phyloP scores from a whole-genome alignment of 768 basidiomycete species.

The Suillus occidentalis region DNA sequence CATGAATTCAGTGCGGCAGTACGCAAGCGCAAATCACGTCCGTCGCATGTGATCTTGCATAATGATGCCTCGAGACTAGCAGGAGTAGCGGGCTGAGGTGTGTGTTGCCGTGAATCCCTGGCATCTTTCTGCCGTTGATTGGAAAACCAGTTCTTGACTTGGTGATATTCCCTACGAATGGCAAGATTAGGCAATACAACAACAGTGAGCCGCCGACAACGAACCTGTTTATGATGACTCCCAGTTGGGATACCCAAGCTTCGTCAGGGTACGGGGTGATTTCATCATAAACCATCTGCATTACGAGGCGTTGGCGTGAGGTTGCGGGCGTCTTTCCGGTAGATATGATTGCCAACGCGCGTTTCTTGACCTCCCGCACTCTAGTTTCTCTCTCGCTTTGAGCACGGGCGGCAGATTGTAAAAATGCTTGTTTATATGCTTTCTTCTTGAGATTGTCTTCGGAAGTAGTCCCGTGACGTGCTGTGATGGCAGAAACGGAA shows the following conservation, averaged over 20 bases:
- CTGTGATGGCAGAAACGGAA: constrained; percentile 20
- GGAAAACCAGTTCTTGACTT: constrained; percentile 69
- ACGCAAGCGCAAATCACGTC: constrained; percentile 47
- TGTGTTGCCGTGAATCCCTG: constrained; percentile 34
- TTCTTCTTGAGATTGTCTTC: constrained; percentile 31
- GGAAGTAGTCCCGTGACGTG: constrained; percentile 27
- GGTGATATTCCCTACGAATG: constrained; percentile 49
- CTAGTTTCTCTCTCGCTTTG: constrained; percentile 31
- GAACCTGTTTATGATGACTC: constrained; percentile 56
- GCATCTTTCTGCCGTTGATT: constrained; percentile 57
- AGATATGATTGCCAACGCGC: constrained; percentile 33
- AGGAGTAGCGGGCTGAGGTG: constrained; percentile 33
- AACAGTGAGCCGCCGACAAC: constrained; percentile 9
- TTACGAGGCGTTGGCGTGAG: constrained; percentile 54
- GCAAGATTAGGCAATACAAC: constrained; percentile 10
- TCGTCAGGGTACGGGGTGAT: constrained; percentile 67
- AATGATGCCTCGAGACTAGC: constrained; percentile 36
- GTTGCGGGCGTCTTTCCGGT: constrained; percentile 49
- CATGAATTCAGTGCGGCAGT: constrained; percentile 47
- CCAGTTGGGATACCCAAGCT: constrained; percentile 59
- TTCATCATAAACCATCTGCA: constrained; percentile 63
- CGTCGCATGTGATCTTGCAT: constrained; percentile 35
- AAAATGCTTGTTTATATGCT: constrained; percentile 22
- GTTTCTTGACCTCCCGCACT: constrained; percentile 32
- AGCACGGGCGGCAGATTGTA: constrained; percentile 20